Evolutionary conservation across 2,329 filamentous ascomycete genomes (phyloP).

Genomic region (Talaromyces sp.): DNA sequence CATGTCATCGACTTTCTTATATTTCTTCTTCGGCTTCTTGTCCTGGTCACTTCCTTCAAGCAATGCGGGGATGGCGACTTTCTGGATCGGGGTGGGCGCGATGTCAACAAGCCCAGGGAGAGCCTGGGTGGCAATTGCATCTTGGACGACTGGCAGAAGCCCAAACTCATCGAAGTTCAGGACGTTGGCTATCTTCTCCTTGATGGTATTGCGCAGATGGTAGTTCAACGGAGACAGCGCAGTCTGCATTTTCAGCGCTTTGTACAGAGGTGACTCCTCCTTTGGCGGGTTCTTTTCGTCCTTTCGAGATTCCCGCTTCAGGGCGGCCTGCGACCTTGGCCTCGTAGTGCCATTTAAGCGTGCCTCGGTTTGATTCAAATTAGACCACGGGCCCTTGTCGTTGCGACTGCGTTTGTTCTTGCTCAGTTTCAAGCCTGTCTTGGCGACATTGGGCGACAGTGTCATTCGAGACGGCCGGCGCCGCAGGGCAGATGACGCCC

Average conservation of each 20-base stretch:
- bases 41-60: constrained; percentile 50
- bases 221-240: constrained; percentile 73
- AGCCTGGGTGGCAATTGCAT: constrained; percentile 66
- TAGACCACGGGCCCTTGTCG: constrained; percentile 51
- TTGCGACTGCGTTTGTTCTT: constrained; percentile 31
- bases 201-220: constrained; percentile 55
- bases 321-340: constrained; percentile 33
- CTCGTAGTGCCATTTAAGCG: constrained; percentile 37
- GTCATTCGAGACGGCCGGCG: constrained; percentile 33
- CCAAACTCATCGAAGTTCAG: constrained; percentile 77
- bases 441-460: constrained; percentile 28
- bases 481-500: constrained; percentile 25
- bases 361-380: constrained; percentile 52
- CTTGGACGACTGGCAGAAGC: constrained; percentile 64
- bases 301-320: constrained; percentile 34
- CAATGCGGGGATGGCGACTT: constrained; percentile 77
- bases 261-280: constrained; percentile 52
- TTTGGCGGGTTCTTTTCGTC: constrained; percentile 32
- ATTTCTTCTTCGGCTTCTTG: constrained; percentile 22
- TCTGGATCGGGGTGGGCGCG: constrained; percentile 81
- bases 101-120: constrained; percentile 69
- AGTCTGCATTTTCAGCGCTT: constrained; percentile 92
- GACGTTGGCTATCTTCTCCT: constrained; percentile 58
- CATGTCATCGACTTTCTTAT: constrained; percentile 23
- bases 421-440: constrained; percentile 25